Percentiles rank a stretch among this genome's conserved stretches.
phyloP scores from a whole-genome alignment of 768 basidiomycete species.

The Lyophyllum shimeji region DNA sequence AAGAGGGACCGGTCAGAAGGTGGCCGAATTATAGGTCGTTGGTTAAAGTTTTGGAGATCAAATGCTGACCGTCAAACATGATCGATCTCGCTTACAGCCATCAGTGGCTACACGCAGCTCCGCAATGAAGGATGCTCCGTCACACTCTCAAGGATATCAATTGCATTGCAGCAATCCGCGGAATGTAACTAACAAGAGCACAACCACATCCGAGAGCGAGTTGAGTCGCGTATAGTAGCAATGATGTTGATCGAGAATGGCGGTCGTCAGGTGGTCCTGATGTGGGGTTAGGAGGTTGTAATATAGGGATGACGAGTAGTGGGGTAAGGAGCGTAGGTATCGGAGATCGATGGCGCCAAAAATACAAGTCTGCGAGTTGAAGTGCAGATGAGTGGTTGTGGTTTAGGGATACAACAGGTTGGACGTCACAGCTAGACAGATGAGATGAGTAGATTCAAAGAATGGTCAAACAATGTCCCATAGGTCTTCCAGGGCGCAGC shows the following conservation, averaged over 20 bases:
- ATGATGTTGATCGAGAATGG: constrained; percentile 1
- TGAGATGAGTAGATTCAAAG: constrained; percentile 2
- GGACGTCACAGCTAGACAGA: background rate
- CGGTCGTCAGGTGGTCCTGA: background rate
- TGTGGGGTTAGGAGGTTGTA: constrained; percentile 4
- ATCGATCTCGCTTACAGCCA: background rate
- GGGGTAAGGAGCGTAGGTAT: constrained; percentile 8
- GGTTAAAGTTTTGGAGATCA: background rate
- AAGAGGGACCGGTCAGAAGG: background rate
- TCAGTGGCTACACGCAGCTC: background rate
- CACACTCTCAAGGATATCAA: background rate
- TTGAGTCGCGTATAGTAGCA: constrained; percentile 31
- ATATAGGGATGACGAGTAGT: background rate
- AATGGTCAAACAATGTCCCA: constrained; percentile 81
- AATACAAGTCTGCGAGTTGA: constrained; percentile 42
- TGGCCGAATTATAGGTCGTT: background rate
- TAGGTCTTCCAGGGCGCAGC: constrained; percentile 89
- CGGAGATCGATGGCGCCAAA: constrained; percentile 8
- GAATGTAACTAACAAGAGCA: background rate
- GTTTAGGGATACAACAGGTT: constrained; percentile 25
- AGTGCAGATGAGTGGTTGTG: constrained; percentile 37
- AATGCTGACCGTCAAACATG: background rate
- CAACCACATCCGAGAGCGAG: constrained; percentile 27
- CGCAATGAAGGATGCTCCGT: background rate
- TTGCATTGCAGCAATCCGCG: background rate